These are phyloP conservation scores for Fusarium tupiense DNA, from an alignment of 2,329 filamentous ascomycete genomes.

Conservation along the genomic window DNA sequence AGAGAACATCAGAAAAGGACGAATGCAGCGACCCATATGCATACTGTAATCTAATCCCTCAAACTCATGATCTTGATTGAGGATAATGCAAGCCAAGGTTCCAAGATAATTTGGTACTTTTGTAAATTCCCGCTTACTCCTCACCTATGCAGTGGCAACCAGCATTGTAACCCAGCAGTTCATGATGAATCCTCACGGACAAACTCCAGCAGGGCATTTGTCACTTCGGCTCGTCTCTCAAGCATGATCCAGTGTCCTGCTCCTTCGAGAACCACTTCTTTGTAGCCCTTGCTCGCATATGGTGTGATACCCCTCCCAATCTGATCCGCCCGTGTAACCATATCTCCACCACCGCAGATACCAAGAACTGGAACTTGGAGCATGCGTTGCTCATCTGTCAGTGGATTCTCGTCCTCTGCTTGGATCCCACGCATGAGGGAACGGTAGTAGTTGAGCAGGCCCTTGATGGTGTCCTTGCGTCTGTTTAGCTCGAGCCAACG, in stretches of 20 bases:
- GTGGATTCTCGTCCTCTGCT: constrained; percentile 18
- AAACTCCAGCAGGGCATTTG: constrained; percentile 20
- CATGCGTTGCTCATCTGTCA: constrained; percentile 27
- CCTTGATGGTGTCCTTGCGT: constrained; percentile 9
- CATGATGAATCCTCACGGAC: not conserved
- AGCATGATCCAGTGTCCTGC: constrained; percentile 37
- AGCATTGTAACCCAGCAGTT: not conserved
- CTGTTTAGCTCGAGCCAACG: constrained; percentile 11
- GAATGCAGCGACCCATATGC: not conserved
- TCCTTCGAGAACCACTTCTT: constrained; percentile 2
- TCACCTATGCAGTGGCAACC: not conserved
- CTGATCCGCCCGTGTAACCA: constrained; percentile 19
- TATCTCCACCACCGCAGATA: constrained; percentile 22
- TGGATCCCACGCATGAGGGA: constrained; percentile 28
- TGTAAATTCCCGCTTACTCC: not conserved
- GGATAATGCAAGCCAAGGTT: not conserved
- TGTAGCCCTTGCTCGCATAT: constrained; percentile 22
- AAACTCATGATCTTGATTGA: not conserved
- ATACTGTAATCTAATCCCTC: not conserved
- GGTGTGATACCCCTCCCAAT: not conserved
- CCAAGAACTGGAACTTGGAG: constrained; percentile 29
- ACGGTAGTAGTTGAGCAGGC: constrained; percentile 32
- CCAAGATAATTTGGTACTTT: not conserved
- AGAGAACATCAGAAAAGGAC: not conserved
- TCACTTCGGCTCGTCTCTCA: constrained; percentile 24